A percentile compares a stretch with the other conserved stretches of the same genome.
These are phyloP conservation scores for Fusarium redolens DNA, from an alignment of 2,329 filamentous ascomycete species.

Conservation along the genomic window DNA sequence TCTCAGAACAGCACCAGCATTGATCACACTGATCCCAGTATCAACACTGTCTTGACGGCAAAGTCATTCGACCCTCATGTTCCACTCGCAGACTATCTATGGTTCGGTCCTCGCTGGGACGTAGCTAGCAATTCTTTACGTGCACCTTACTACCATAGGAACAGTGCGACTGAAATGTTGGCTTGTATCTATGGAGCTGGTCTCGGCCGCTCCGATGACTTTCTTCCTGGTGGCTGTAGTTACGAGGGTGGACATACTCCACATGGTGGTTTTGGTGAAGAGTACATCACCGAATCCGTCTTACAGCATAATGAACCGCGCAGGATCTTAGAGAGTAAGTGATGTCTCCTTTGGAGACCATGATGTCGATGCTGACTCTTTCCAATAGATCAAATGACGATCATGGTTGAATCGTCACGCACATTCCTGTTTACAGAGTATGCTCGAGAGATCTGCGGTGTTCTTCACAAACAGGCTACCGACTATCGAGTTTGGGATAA, in stretches of 20 bases:
- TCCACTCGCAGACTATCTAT: conserved; percentile 2
- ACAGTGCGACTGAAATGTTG: background rate
- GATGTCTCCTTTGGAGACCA: rapidly evolving
- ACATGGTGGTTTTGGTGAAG: conserved; percentile 13
- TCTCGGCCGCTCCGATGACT: conserved; percentile 11
- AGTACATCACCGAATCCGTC: background rate
- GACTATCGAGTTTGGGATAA: conserved; percentile 19
- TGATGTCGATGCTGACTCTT: background rate
- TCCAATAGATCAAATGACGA: conserved; percentile 19
- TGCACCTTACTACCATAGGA: conserved; percentile 2
- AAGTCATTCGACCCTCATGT: conserved; percentile 7
- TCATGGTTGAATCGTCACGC: conserved; percentile 14
- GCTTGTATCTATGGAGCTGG: conserved; percentile 15
- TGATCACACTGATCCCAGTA: conserved; percentile 15
- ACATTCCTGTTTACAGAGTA: conserved; percentile 27
- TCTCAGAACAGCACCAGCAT: conserved; percentile 11
- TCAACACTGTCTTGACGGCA: conserved; percentile 18
- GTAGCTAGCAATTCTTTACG: conserved; percentile 14
- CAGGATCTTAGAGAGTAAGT: conserved; percentile 8
- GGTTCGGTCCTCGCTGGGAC: conserved; percentile 6
- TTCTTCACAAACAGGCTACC: conserved; percentile 13
- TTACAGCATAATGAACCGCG: conserved; percentile 18
- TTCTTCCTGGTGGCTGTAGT: conserved; percentile 2
- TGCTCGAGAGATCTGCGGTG: conserved; percentile 9
- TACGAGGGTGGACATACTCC: conserved; percentile 24